Conservation (phyloP, 306 rosid genomes). For the Cucurbita maxima region DNA sequence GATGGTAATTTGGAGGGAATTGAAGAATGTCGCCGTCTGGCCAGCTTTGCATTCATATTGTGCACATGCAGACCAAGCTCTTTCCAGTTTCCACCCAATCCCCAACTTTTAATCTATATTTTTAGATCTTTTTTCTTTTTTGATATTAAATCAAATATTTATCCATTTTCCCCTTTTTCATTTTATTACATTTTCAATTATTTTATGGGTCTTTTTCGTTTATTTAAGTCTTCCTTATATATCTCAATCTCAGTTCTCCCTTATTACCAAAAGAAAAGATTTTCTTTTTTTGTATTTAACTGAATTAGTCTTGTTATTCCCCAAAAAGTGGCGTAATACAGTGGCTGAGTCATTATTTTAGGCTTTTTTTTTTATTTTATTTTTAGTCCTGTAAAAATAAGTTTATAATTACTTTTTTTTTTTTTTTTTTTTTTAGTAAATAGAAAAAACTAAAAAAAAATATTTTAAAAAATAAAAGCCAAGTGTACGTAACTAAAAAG, state of each 20-base stretch:
- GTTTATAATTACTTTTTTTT: no score
- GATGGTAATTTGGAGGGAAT: not conserved
- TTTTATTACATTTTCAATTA: not conserved
- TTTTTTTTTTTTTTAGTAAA: no score
- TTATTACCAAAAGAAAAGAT: not conserved
- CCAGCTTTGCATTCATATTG: not conserved
- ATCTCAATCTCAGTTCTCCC: not conserved
- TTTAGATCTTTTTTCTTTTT: not conserved
- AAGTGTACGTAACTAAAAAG: no score
- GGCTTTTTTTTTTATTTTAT: no score
- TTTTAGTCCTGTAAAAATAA: no score
- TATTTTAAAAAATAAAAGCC: no score
- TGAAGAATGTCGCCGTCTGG: not conserved
- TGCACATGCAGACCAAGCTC: not conserved
- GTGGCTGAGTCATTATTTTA: no score
- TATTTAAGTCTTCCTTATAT: not conserved
- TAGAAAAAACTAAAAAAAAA: no score
- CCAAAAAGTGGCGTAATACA: no score
- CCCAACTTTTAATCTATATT: not conserved
- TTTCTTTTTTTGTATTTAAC: not conserved
- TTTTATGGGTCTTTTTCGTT: not conserved
- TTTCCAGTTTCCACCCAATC: not conserved
- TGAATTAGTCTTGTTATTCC: not conserved
- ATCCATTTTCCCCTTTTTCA: not conserved
- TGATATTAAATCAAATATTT: not conserved